phyloP scores from a whole-genome alignment of 495 filamentous ascomycete species.

The Echria macrotheca region DNA sequence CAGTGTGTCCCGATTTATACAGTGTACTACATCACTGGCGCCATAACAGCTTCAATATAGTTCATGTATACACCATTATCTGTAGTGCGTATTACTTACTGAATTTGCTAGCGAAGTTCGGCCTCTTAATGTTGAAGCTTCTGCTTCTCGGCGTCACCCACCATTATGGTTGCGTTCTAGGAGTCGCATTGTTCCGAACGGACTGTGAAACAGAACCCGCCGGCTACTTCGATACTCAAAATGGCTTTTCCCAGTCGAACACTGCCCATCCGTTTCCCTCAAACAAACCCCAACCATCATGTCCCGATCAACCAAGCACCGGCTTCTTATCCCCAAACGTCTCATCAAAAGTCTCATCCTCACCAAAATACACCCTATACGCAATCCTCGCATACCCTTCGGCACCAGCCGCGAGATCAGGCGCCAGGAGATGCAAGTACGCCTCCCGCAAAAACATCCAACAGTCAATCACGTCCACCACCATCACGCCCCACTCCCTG shows the following conservation, averaged over 20 bases:
- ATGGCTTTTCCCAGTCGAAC: background rate
- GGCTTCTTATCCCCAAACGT: conserved; percentile 1
- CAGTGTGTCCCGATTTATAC: too few species aligned
- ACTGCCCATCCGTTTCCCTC: background rate
- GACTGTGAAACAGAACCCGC: too few species aligned
- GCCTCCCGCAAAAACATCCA: background rate
- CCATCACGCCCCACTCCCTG: background rate
- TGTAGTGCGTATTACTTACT: too few species aligned
- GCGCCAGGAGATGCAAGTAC: background rate
- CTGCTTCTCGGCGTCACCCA: too few species aligned
- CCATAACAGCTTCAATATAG: too few species aligned
- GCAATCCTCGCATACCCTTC: background rate
- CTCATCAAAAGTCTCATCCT: conserved; percentile 6
- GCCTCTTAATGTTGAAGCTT: too few species aligned
- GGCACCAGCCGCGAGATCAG: background rate
- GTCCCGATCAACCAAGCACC: background rate
- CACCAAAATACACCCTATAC: background rate
- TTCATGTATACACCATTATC: too few species aligned
- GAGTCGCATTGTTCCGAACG: too few species aligned
- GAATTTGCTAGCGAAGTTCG: too few species aligned
- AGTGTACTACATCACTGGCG: too few species aligned
- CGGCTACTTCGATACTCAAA: too few species aligned
- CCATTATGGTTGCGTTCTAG: too few species aligned
- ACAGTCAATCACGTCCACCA: background rate
- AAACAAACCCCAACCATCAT: background rate